Percentiles rank a stretch among this genome's conserved stretches.
Evolutionary conservation across 306 rosid species (phyloP).

Genomic region (Vigna trinervia): DNA sequence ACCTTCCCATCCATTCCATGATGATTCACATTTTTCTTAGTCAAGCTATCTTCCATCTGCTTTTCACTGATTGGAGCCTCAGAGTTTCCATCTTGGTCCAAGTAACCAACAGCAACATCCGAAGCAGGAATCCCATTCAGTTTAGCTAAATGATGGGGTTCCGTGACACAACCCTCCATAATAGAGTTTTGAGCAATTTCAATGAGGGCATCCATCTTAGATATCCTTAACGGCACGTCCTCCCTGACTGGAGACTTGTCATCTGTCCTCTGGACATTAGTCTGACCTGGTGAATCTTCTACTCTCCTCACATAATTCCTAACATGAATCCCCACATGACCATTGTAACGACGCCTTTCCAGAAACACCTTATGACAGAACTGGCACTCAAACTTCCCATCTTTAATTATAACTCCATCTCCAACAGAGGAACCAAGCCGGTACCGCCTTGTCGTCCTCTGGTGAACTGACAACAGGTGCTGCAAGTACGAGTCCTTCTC

Average conservation of each 20-base stretch:
- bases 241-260: slow-evolving; percentile 61
- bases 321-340: slow-evolving; percentile 93
- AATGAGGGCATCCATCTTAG: slow-evolving; percentile 88
- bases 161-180: slow-evolving; percentile 59
- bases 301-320: slow-evolving; percentile 78
- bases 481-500: slow-evolving; percentile 82
- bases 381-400: slow-evolving; percentile 94
- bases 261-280: slow-evolving; percentile 40
- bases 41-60: slow-evolving; percentile 54
- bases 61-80: slow-evolving; percentile 49
- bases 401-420: slow-evolving; percentile 88
- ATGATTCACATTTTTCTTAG: slow-evolving; percentile 38
- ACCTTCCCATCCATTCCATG: slow-evolving; percentile 48
- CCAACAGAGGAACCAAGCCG: slow-evolving; percentile 92
- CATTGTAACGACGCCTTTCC: slow-evolving; percentile 88
- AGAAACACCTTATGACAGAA: slow-evolving; percentile 86
- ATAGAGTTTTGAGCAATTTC: slow-evolving; percentile 93
- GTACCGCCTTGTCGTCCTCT: slow-evolving; percentile 81
- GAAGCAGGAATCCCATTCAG: slow-evolving; percentile 36
- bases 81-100: slow-evolving; percentile 44
- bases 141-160: slow-evolving; percentile 46
- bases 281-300: slow-evolving; percentile 63
- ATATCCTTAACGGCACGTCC: slow-evolving; percentile 61
- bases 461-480: slow-evolving; percentile 80
- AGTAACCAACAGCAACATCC: slow-evolving; percentile 44